Evolutionary conservation across 163 green algal species (phyloP), one percentile per base, ranked within the genome.

Genomic region (Chlamydomonas reinhardtii): DNA sequence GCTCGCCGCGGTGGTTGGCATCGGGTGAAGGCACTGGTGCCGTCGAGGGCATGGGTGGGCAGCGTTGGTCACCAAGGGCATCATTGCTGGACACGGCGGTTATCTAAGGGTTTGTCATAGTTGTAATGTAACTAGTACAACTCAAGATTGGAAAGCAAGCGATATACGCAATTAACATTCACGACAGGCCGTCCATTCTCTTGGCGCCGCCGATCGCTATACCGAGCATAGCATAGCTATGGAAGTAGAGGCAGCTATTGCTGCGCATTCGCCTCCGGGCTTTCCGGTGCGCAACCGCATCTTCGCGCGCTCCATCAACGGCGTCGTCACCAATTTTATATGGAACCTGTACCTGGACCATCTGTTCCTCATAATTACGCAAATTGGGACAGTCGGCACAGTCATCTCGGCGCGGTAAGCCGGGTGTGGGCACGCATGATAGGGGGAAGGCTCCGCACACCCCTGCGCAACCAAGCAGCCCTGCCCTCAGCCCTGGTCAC

Each of bases 351-450:
- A 93, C 76, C 19, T 73, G 29, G 90, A 94, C 69, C 73, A 76
- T 8, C 64, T 91, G n/a, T 70, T 94, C 65, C 65, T 93, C 4
- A 84, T 93, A 3, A 89, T 76, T 22, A 92, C 72, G 3, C 91
- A 94, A 73, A 76, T 92, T 29, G 90, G 86, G 16, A 88, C 85
- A 19, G 32, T 94, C 20, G 91, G 91, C 27, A 91, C 91, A 12
- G 69, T 94, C 2, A 61, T 93, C 32, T 68, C 87, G 29, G 88
- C 88, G 37, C 92, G 74, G 91, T 92, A 35, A 74, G 74, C 8
- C 2, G 34, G 4, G 32, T 1, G 31, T 25, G 29, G 48, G 48
- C 48, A 20, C 48, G 48, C 39, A 48, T 48, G 5, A 48, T 48
- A 27, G 14, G 29, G 27, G 12, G 64, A 4, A 11, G 27, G 27